Evolutionary conservation across 2,329 filamentous ascomycete species (phyloP), one percentile per base, ranked within the genome.

Genomic region (Myriosclerotinia scirpicola): DNA sequence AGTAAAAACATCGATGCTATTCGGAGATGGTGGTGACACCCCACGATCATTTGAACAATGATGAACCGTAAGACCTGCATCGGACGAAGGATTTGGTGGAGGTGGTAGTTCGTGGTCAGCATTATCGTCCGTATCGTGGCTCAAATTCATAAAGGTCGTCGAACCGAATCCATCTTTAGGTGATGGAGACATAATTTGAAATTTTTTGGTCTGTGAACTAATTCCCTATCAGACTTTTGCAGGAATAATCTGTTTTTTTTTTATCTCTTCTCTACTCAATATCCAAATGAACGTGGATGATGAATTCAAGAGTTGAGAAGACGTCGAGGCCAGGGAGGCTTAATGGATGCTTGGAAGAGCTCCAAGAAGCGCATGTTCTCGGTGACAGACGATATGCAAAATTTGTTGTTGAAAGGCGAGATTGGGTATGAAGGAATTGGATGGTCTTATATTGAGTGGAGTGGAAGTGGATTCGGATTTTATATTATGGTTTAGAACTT

Each of bases 1-100:
- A 62, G 85, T 85, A 79, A 90, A 91, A 69, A 96, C 84, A 76
- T 93, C 89, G 77, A 90, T 83, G 67, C 70, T 79, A 75, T 71
- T 79, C 69, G 69, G 76, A 69, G 67, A 75, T 67, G 73, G 73
- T 71, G 69, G 76, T 70, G 56, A 71, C 67, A 73, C 71, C 66
- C 71, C 65, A 53, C 52, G 52, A 40, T 73, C 69, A 54, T 74
- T 69, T 59, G 73, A 71, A 67, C 74, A 66, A 17, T 52, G 50
- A 12, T 68, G 30, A 15, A 73, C 69, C 9, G 71, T 56, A 9
- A 76, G 70, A n/a, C 74, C 73, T 44, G 65, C 60, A 66, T 77
- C 75, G 20, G 69, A 69, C 20, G 75, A 74, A 20, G 75, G 75
- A 54, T 73, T 73, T 26, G 75, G 75, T 44, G 71, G 72, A 30